Conservation (phyloP, 352 stramenopile genomes). For the Blastocystis sp. region DNA sequence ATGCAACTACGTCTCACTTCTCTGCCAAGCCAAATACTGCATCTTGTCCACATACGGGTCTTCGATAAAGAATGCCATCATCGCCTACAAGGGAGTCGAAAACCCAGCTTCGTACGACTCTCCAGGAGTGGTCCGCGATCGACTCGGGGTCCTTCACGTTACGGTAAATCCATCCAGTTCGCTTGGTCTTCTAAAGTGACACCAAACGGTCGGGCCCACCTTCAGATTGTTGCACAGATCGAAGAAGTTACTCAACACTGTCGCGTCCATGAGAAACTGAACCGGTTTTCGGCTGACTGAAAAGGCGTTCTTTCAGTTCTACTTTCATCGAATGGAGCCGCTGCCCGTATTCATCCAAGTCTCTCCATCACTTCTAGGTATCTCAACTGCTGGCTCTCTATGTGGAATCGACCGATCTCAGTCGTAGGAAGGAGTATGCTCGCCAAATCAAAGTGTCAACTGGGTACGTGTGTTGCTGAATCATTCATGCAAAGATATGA, state of each 20-base stretch:
- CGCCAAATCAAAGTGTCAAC: neutral
- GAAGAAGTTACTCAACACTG: neutral
- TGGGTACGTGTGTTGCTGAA: neutral
- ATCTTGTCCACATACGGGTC: conserved; percentile 47
- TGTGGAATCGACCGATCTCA: neutral
- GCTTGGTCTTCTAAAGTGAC: conserved; percentile 25
- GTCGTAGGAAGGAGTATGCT: neutral
- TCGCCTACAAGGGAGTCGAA: conserved; percentile 59
- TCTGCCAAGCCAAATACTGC: neutral
- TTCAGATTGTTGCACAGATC: conserved; percentile 42
- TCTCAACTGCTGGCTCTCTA: conserved; percentile 15
- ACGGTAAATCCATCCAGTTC: conserved; percentile 80
- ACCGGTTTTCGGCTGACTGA: neutral
- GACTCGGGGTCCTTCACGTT: conserved; percentile 75
- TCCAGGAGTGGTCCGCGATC: conserved; percentile 82
- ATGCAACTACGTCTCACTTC: conserved; percentile 60
- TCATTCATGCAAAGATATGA: conserved; percentile 3
- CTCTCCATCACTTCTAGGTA: neutral
- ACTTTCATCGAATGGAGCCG: neutral
- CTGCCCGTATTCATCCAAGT: neutral
- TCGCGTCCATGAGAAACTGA: conserved; percentile 4
- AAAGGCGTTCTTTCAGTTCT: no score
- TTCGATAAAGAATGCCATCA: conserved; percentile 56
- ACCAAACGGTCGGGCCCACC: neutral
- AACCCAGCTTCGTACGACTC: conserved; percentile 70